Base-by-base conservation (phyloP, 2,329 filamentous ascomycete genomes). In the Paraphoma sp. region DNA sequence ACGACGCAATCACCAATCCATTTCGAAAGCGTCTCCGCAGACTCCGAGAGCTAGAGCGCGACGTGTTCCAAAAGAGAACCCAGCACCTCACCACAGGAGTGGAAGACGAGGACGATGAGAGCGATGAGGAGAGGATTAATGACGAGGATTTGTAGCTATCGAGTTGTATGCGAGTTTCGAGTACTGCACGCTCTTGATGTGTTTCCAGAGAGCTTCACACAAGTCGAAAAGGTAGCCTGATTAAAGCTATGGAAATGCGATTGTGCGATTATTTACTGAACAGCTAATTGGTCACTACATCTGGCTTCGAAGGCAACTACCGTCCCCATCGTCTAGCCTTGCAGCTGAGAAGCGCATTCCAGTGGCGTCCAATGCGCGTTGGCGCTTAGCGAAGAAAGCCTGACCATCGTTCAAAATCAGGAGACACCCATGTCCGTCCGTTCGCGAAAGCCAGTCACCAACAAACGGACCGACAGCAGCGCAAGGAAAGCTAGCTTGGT, bases 1-100 rank as follows among this genome's bases (percentile, higher is more conserved):
- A 63, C 5, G 52, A 65, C 5, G 28, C 54, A 7, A 29, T 67
- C 7, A 53, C 54, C 1, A 6, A 14, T 0, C 17, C 1, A 0
- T 69, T 73, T 23, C 17, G 54, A 2, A 23, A 57, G 29, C 53
- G 44, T 1, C 9, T 72, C 4, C 33, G 56, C 23, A 10, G 48
- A 12, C 46, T 65, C 3, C 66, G 68, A 0, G 62, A 68, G 41
- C 36, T 73, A 9, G 53, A 63, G 28, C 17, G 42, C 12, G 60
- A 68, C 43, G 42, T 73, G 1, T 51, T 57, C 18, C 31, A 56
- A 31, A 29, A 53, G 60, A 53, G 45, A 31, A 28, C 45, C 6
- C 7, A 23, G 17, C 18, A n/a, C 5, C 17, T 44, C 17, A n/a
- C 28, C 8, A 33, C 45, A 23, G 45, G 49, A 7, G 45, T 28